A percentile compares a stretch with the other conserved stretches of the same genome.
Conservation (phyloP, 176 grass and related monocot species). For the Carex cristatella region DNA sequence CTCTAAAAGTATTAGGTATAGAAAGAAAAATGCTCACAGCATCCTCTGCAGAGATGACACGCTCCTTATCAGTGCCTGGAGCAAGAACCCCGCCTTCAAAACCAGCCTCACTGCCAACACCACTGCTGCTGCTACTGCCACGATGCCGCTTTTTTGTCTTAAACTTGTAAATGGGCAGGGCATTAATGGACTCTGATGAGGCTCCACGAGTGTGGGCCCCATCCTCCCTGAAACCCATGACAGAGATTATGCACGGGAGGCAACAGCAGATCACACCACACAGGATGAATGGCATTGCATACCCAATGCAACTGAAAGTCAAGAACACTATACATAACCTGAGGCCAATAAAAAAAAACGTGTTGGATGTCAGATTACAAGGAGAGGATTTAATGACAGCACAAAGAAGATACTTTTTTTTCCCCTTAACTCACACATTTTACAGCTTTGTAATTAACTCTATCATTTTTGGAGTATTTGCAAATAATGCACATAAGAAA, state of each 20-base stretch:
- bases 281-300: conserved; percentile 93
- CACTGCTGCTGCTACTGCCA: conserved; percentile 34
- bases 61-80: conserved; percentile 74
- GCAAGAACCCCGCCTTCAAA: conserved; percentile 62
- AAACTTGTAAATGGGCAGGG: conserved; percentile 87
- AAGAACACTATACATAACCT: conserved; percentile 98
- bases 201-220: conserved; percentile 71
- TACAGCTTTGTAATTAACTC: not conserved
- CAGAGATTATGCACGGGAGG: conserved; percentile 81
- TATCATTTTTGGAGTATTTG: not conserved
- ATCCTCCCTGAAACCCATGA: conserved; percentile 93
- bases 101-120: conserved; percentile 36
- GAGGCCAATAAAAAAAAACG: not conserved
- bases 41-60: conserved; percentile 70
- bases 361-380: not conserved
- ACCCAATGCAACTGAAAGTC: conserved; percentile 90
- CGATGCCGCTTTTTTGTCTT: conserved; percentile 61
- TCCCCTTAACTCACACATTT: not conserved
- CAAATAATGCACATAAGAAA: not conserved
- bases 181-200: conserved; percentile 72
- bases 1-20: not conserved
- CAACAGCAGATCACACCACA: conserved; percentile 93
- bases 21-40: conserved; percentile 43
- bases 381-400: not conserved
- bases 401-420: not conserved